Evolutionary conservation across 2,329 filamentous ascomycete genomes (phyloP).

Genomic region (Ophiognomonia clavigignenti-juglandacearum): DNA sequence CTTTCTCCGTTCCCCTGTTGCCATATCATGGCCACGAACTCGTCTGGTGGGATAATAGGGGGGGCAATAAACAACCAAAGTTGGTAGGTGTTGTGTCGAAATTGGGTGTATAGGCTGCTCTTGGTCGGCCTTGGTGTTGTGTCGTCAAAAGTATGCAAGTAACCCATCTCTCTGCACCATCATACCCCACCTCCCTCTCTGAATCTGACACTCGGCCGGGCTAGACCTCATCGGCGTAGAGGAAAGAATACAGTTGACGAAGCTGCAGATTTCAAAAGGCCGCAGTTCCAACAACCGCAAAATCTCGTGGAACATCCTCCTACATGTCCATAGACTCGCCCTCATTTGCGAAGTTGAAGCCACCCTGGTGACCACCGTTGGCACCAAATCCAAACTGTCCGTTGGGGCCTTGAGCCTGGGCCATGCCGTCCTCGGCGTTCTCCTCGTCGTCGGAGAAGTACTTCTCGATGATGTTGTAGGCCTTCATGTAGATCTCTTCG

Average conservation of each 20-base stretch:
- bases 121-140: slow-evolving; percentile 24
- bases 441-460: slow-evolving; percentile 99
- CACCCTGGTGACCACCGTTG: slow-evolving; percentile 61
- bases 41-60: slow-evolving; percentile 8
- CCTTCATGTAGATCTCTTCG: slow-evolving; percentile 99
- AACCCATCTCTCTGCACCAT: background rate
- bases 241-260: no score
- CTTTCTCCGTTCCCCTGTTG: slow-evolving; percentile 20
- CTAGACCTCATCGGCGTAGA: no score
- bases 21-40: slow-evolving; percentile 6
- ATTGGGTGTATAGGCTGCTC: slow-evolving; percentile 21
- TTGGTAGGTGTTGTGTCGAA: slow-evolving; percentile 26
- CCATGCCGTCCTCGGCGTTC: slow-evolving; percentile 76
- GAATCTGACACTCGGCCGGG: no score
- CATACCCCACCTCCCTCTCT: no score
- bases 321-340: slow-evolving; percentile 64
- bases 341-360: slow-evolving; percentile 88
- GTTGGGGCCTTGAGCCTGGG: slow-evolving; percentile 63
- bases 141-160: slow-evolving; percentile 18
- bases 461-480: slow-evolving; percentile 99
- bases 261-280: no score
- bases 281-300: no score
- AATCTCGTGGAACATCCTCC: no score
- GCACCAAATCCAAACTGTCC: slow-evolving; percentile 77
- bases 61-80: slow-evolving; percentile 25